These are phyloP conservation scores for Chlamydomonas reinhardtii DNA, from an alignment of 163 green algal genomes.

Conservation along the genomic window DNA sequence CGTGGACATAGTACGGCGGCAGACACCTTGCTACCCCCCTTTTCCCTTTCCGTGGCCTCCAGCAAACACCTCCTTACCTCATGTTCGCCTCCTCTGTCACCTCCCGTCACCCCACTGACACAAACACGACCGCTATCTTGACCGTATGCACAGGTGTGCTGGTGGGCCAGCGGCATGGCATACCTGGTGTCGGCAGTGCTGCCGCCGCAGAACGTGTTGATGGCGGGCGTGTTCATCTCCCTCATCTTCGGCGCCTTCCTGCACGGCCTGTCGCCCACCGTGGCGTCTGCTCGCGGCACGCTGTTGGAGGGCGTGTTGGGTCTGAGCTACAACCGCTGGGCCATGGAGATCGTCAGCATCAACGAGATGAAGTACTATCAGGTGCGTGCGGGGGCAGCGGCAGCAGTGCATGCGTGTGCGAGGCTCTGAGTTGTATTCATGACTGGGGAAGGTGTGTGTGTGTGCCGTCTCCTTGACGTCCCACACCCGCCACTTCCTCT, in stretches of 20 bases:
- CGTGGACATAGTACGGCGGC: too few species aligned
- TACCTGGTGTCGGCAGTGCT: constrained; percentile 57
- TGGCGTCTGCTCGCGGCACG: constrained; percentile 35
- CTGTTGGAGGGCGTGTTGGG: constrained; percentile 58
- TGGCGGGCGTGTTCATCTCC: constrained; percentile 61
- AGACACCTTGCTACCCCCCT: too few species aligned
- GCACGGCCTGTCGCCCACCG: constrained; percentile 51
- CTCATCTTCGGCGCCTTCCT: constrained; percentile 69
- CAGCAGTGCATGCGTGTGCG: too few species aligned
- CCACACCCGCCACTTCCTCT: too few species aligned
- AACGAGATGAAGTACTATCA: constrained; percentile 56
- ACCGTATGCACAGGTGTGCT: constrained; percentile 47
- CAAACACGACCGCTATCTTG: too few species aligned
- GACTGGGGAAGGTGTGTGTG: too few species aligned
- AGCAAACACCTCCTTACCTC: too few species aligned
- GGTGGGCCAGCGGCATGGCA: constrained; percentile 61
- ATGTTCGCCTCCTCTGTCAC: neutral
- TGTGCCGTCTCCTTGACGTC: too few species aligned
- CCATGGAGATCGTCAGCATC: constrained; percentile 61
- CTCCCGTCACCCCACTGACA: too few species aligned
- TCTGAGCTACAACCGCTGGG: constrained; percentile 58
- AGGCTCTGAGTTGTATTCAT: too few species aligned
- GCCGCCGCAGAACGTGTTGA: constrained; percentile 52
- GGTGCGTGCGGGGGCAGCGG: neutral
- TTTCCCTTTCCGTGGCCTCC: too few species aligned